Conservation (phyloP, 1,139 yeast species). For the Kazachstania sp. region DNA sequence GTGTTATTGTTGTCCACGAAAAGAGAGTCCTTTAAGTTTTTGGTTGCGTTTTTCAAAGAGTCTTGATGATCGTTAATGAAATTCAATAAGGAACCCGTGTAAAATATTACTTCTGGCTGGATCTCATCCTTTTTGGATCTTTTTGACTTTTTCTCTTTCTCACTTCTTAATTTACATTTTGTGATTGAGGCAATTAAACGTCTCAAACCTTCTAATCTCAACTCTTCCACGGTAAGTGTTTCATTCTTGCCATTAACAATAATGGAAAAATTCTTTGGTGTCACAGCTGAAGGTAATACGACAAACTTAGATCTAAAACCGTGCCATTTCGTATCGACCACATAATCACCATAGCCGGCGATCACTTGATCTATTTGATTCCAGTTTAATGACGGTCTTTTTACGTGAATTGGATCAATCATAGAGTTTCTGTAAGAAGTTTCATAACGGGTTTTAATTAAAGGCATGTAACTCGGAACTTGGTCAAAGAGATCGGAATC, state of each 20-base stretch:
- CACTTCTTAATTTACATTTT: constrained; percentile 44
- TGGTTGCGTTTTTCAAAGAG: constrained; percentile 14
- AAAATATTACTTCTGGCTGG: constrained; percentile 70
- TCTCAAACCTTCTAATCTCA: constrained; percentile 77
- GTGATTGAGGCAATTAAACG: constrained; percentile 61
- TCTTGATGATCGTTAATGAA: constrained; percentile 46
- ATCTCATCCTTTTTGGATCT: constrained; percentile 41
- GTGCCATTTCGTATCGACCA: constrained; percentile 43
- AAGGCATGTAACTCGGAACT: constrained; percentile 29
- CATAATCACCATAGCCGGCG: constrained; percentile 80
- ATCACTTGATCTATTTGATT: constrained; percentile 80
- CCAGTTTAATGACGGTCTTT: constrained; percentile 67
- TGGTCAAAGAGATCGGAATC: constrained; percentile 27
- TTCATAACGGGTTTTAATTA: constrained; percentile 73
- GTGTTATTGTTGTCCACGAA: constrained; percentile 28
- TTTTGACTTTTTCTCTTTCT: constrained; percentile 35
- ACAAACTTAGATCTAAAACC: constrained; percentile 74
- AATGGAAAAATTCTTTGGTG: constrained; percentile 39
- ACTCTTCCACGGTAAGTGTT: constrained; percentile 67
- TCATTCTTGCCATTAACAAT: constrained; percentile 44
- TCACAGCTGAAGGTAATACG: constrained; percentile 64
- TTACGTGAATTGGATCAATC: constrained; percentile 47
- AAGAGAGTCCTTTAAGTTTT: constrained; percentile 30
- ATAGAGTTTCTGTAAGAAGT: constrained; percentile 52
- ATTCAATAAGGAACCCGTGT: constrained; percentile 75